Base-by-base conservation (phyloP, 1,139 yeast genomes). In the Saccharomyces hybrid region DNA sequence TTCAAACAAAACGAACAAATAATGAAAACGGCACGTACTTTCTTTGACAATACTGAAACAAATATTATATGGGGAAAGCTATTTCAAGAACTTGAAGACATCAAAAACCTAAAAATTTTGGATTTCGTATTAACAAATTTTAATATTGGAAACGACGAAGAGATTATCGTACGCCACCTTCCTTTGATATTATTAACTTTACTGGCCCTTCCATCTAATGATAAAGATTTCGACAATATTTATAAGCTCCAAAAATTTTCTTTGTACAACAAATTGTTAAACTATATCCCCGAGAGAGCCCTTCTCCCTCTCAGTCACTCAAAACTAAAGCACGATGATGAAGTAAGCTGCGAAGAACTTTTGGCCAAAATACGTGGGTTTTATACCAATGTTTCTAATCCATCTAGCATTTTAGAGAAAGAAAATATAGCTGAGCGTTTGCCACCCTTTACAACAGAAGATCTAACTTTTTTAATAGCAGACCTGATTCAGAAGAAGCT, bases 21-120 rank as follows among this genome's bases (percentile, higher is more conserved):
- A 0, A 62, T 86, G 49, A 73, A 74, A 50, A 76, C 84, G 25
- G 87, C 90, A 0, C 78, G 80, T 51, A 74, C 82, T 0, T 83
- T 91, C 58, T 88, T 93, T 68, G 96, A 93, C 67, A 87, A 89
- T 2, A 85, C 90, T 1, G 98, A 93, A 65, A 81, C 96, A 0
- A 69, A 77, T 27, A 80, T 79, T 38, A 90, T 91, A 13, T 91
- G 96, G 93, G 77, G 81, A 3, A 82, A 83, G 55, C 69, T 85
- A 1, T 73, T 80, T 48, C 65, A 72, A n/a, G 65, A 80, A 55
- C 64, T 79, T 7, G 55, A 61, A 32, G 55, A 58, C 6, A 55
- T 60, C 4, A 60, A 62, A 6, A 68, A 71, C 31, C 64, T 80
- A 31, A 77, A 73, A 0, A 71, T 87, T 38, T 69, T 88, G 5